Conservation (phyloP, 192 early-diverging fungal genomes). For the Mortierella hygrophila region DNA sequence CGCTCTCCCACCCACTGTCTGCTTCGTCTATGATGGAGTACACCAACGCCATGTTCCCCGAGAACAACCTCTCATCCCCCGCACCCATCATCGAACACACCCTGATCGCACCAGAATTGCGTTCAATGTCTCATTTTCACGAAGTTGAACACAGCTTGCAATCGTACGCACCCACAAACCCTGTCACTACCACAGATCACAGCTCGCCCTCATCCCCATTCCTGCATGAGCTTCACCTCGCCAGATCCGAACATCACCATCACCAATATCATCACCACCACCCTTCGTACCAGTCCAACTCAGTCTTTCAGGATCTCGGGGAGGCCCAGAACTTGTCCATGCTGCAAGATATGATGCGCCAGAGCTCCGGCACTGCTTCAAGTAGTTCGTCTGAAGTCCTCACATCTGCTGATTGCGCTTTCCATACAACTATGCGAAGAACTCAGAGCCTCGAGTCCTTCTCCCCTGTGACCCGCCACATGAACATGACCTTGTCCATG, state of each 20-base stretch:
- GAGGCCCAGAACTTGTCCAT: constrained; percentile 5
- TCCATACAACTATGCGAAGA: background rate
- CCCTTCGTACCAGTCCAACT: constrained; percentile 20
- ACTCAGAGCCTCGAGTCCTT: constrained; percentile 16
- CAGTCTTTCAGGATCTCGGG: constrained; percentile 1
- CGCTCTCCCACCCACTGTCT: background rate
- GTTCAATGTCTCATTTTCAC: constrained; percentile 18
- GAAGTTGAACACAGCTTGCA: background rate
- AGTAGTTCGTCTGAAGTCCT: background rate
- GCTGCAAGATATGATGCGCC: background rate
- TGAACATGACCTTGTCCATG: background rate
- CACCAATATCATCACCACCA: background rate
- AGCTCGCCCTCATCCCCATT: background rate
- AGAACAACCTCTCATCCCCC: background rate
- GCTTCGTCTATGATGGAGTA: background rate
- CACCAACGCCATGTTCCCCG: background rate
- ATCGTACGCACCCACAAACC: too few species aligned
- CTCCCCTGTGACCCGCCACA: background rate
- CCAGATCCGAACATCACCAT: background rate
- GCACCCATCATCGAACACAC: constrained; percentile 9
- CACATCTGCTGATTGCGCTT: background rate
- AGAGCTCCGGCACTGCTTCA: background rate
- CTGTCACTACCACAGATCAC: background rate
- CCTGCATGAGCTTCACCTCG: background rate
- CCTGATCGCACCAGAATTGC: constrained; percentile 31